Base-by-base conservation (phyloP, 2,329 filamentous ascomycete genomes). In the Aspergillus thermomutatus region DNA sequence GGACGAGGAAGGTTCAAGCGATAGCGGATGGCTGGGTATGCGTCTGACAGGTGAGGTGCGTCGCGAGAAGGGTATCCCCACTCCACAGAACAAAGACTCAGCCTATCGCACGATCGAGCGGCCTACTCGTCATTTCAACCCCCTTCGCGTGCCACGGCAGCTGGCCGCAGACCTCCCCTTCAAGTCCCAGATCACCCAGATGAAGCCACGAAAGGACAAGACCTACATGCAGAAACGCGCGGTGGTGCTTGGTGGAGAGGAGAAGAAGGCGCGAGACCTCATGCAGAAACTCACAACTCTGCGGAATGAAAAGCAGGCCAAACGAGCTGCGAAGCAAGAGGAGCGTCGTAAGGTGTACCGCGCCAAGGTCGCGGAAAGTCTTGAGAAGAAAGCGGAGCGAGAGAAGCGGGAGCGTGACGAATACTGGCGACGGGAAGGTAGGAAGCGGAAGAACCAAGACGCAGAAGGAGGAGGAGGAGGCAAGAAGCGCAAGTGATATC, bases 221-320 rank as follows among this genome's bases (percentile, higher is more conserved):
- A 96, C 92, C 23, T 99, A 99, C 74, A 82, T 96, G 82, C 91
- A 96, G 80, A 97, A 97, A 79, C 89, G 94, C 9, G 94, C 93
- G 14, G 91, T 97, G n/a, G 85, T 96, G 25, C 77, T 91, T 17
- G 82, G 88, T 11, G 87, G 87, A 26, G 93, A 97, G 74, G 94
- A 99, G 82, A 91, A 89, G 81, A 89, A 88, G 74, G 92, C 92
- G 4, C 82, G 94, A 31, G 87, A 92, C 65, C 80, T 99, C 63
- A 88, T 99, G 86, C 90, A 96, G 79, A 94, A 97, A 81, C 84
- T 99, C 52, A 89, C 90, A 69, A 93, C 92, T 17, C 80, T 99
- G 69, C 81, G 92, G 64, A 96, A 95, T 69, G 94, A 97, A 70
- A 94, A 95, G 73, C 85, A 88, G 28, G 90, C 90, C 65, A 95